These are phyloP conservation scores for Diplocarpon rosae DNA, from an alignment of 2,329 filamentous ascomycete species.

Conservation along the genomic window DNA sequence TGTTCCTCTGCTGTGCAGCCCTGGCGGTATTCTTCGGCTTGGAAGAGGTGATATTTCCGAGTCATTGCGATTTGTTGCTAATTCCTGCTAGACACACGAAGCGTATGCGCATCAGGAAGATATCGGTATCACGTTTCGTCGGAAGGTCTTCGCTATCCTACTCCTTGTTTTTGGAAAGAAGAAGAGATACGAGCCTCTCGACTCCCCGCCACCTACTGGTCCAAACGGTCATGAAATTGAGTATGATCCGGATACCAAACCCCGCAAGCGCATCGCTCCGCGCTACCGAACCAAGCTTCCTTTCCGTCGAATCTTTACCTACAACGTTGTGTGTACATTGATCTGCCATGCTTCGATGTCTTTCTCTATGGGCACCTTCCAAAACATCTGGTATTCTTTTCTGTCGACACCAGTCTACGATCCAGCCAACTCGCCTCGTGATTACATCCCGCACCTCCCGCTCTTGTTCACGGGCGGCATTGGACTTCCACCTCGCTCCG, in stretches of 20 bases:
- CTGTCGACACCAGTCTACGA: slow-evolving; percentile 44
- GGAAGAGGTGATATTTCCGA: slow-evolving; percentile 20
- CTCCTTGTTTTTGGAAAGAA: slow-evolving; percentile 8
- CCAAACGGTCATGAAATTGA: slow-evolving; percentile 3
- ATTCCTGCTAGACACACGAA: slow-evolving; percentile 29
- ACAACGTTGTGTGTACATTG: slow-evolving; percentile 34
- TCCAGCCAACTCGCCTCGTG: slow-evolving; percentile 32
- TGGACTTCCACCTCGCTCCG: slow-evolving; percentile 57
- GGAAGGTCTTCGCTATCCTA: slow-evolving; percentile 12
- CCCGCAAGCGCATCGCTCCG: slow-evolving; percentile 18
- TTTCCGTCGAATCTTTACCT: slow-evolving; percentile 33
- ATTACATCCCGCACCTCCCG: slow-evolving; percentile 31
- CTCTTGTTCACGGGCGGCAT: slow-evolving; percentile 55
- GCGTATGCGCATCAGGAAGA: slow-evolving; percentile 26
- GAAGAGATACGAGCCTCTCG: slow-evolving; percentile 3
- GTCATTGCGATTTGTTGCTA: background rate
- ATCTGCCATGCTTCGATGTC: slow-evolving; percentile 46
- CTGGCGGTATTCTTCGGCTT: slow-evolving; percentile 29
- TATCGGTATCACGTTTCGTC: slow-evolving; percentile 20
- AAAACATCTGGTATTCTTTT: slow-evolving; percentile 51
- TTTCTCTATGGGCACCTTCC: slow-evolving; percentile 50
- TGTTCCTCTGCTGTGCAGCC: slow-evolving; percentile 26
- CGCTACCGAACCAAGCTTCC: slow-evolving; percentile 31
- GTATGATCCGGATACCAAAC: slow-evolving; percentile 10
- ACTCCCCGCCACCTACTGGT: background rate